Evolutionary conservation across 176 grass and related monocot genomes (phyloP), one percentile per base, ranked within the genome.

Genomic region (Chrysopogon serrulatus): DNA sequence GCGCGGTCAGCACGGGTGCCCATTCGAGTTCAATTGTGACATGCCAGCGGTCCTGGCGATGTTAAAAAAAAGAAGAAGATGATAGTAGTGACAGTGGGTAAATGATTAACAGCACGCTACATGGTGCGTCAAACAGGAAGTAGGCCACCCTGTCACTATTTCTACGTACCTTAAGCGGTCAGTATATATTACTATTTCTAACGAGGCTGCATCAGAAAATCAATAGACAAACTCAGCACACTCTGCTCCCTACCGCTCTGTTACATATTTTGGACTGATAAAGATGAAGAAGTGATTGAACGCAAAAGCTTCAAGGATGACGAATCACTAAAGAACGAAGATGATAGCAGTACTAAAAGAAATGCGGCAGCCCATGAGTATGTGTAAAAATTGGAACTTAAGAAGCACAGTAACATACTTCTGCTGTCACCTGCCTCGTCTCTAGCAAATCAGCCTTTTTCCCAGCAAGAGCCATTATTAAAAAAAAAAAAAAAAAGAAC

Each of bases 401-500:
- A 37, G 66, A 77, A 68, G 61, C 13, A 75, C 18, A 87, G 12
- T 40, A 75, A 78, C 84, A 75, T 93, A 88, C 95, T 84, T 95
- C 92, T 32, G 61, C 59, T 67, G 92, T 45, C 82, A 98, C 90
- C 80, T 95, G 86, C 84, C 95, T 89, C 17, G 80, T 73, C 4
- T 98, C 95, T 69, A 91, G 26, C 62, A 94, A 51, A 78, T 98
- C 95, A 88, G 92, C 90, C 90, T 98, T 98, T 81, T 98, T 98
- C 19, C 95, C 95, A 73, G 95, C 88, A 77, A 98, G 92, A 85
- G 95, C 95, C 90, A 98, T 88, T 79, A 98, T 86, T 48, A 15
- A 28, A 3, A 32, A 15, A 64, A 65, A 18, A 8, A 1, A 78
- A 13, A 79, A 48, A 71, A 43, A 60, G 19, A 51, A 80, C 59